phyloP scores from a whole-genome alignment of 176 grass and related monocot genomes.

The Chloris gayana region DNA sequence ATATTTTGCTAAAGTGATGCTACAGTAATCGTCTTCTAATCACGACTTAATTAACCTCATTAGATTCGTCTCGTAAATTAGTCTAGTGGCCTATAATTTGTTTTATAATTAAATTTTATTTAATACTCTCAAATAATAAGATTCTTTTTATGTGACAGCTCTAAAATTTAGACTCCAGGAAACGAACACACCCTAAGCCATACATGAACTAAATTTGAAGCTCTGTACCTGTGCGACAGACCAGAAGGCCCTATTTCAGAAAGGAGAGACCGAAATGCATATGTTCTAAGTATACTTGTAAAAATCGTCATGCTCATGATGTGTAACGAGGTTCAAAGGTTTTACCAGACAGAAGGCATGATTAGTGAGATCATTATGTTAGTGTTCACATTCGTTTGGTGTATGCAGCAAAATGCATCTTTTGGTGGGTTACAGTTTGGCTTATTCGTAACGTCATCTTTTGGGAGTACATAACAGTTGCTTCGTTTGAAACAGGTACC shows the following conservation, averaged over 20 bases:
- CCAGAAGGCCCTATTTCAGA: not conserved
- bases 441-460: not conserved
- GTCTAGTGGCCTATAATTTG: too few relatives aligned
- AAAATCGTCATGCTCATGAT: not conserved
- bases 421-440: not conserved
- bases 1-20: too few relatives aligned
- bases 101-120: too few relatives aligned
- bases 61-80: too few relatives aligned
- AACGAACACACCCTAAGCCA: too few relatives aligned
- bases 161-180: too few relatives aligned
- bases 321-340: slow-evolving; percentile 7
- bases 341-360: not conserved
- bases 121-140: too few relatives aligned
- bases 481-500: not conserved
- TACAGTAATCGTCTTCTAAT: too few relatives aligned
- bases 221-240: slow-evolving; percentile 11
- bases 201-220: slow-evolving; percentile 37
- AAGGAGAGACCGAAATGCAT: slow-evolving; percentile 1
- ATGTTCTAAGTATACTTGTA: not conserved
- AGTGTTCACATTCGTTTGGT: not conserved
- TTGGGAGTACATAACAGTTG: not conserved
- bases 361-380: not conserved
- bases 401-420: not conserved
- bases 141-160: too few relatives aligned
- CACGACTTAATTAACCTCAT: too few relatives aligned